Conservation (phyloP, 1,284 basidiomycete species). For the Ceratobasidium sp. region DNA sequence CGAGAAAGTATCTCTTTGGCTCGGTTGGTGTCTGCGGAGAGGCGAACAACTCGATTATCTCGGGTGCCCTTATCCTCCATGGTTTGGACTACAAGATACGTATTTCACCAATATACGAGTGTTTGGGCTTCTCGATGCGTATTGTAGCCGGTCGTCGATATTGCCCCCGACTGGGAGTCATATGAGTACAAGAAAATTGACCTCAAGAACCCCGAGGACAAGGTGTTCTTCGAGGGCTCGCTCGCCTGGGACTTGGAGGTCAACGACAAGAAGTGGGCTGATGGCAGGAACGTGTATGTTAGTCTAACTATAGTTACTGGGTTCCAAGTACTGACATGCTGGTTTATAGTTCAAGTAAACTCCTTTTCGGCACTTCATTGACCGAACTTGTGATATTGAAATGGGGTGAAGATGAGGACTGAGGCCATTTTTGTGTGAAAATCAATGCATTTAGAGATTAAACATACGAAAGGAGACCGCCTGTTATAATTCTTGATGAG, state of each 20-base stretch:
- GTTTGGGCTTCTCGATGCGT: constrained; percentile 20
- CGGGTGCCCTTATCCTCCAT: constrained; percentile 85
- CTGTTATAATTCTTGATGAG: too few relatives aligned
- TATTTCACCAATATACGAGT: neutral
- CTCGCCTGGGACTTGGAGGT: constrained; percentile 87
- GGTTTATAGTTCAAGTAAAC: neutral
- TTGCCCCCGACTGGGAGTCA: constrained; percentile 87
- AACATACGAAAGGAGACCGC: too few relatives aligned
- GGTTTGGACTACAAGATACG: constrained; percentile 64
- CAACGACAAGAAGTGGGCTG: constrained; percentile 63
- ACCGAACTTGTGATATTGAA: neutral
- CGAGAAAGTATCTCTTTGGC: constrained; percentile 95
- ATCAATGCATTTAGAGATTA: neutral
- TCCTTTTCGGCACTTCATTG: neutral
- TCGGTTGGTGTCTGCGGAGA: constrained; percentile 91
- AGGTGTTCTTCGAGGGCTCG: constrained; percentile 89
- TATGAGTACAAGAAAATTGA: constrained; percentile 79
- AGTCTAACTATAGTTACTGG: neutral
- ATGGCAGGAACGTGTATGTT: neutral
- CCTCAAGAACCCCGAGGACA: constrained; percentile 75
- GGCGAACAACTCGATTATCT: constrained; percentile 80
- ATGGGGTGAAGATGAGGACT: neutral
- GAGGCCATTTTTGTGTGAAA: neutral
- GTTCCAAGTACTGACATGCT: neutral
- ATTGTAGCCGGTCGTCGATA: constrained; percentile 74